These are phyloP conservation scores for Bacidia gigantensis DNA, from an alignment of 495 filamentous ascomycete genomes.

Conservation along the genomic window DNA sequence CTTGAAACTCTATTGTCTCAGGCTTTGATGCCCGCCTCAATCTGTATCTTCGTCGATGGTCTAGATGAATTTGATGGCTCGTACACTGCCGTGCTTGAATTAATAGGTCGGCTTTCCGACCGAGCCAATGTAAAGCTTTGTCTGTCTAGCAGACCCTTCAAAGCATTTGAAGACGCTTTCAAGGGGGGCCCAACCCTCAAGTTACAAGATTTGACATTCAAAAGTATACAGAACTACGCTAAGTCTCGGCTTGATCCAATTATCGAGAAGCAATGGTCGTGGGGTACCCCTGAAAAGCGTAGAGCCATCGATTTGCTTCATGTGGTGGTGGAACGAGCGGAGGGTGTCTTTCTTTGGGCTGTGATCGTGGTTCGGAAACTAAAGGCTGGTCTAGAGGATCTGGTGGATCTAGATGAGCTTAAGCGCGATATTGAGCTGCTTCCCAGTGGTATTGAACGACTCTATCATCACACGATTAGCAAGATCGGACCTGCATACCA, in stretches of 20 bases:
- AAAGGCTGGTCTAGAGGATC: not conserved
- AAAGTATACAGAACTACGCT: constrained; percentile 4
- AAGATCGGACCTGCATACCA: not conserved
- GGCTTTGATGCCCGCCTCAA: not conserved
- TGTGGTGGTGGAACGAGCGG: not conserved
- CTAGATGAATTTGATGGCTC: constrained; percentile 27
- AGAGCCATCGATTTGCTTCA: not conserved
- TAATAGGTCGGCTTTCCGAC: constrained; percentile 10
- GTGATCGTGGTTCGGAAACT: not conserved
- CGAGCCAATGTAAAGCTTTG: constrained; percentile 31
- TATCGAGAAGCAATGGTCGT: not conserved
- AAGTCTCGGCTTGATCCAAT: not conserved
- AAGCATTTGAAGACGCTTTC: constrained; percentile 30
- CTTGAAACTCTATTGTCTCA: not conserved
- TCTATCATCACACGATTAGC: not conserved
- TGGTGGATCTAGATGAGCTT: not conserved
- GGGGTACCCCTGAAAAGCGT: not conserved
- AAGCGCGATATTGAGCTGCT: not conserved
- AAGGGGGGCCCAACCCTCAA: not conserved
- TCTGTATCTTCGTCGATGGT: constrained; percentile 39
- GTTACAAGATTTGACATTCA: constrained; percentile 6
- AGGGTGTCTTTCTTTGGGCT: not conserved
- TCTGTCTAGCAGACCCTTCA: constrained; percentile 36
- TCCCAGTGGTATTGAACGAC: not conserved
- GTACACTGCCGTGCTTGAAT: constrained; percentile 16